These are phyloP conservation scores for Phylloporus sp. DNA, from an alignment of 768 basidiomycete genomes.

Conservation along the genomic window DNA sequence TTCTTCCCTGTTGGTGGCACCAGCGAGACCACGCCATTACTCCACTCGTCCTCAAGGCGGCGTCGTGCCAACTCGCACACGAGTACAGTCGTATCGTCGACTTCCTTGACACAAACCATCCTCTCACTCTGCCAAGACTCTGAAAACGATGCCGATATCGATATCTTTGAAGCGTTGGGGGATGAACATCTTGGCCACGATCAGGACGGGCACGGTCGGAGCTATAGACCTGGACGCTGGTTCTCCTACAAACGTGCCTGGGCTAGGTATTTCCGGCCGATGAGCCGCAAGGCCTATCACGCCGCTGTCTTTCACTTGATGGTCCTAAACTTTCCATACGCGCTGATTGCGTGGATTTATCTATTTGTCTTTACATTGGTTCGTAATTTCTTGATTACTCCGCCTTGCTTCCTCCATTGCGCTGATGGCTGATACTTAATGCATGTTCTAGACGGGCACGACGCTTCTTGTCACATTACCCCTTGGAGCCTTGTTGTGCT, in stretches of 20 bases:
- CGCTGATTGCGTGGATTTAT: constrained; percentile 73
- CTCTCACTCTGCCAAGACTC: constrained; percentile 64
- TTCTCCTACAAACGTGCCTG: constrained; percentile 31
- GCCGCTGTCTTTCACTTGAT: constrained; percentile 63
- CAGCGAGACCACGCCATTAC: constrained; percentile 49
- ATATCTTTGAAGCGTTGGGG: constrained; percentile 24
- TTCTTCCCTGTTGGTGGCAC: constrained; percentile 27
- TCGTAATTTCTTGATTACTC: constrained; percentile 25
- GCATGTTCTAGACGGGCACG: constrained; percentile 58
- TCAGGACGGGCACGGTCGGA: constrained; percentile 1
- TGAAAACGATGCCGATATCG: constrained; percentile 39
- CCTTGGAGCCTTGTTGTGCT: constrained; percentile 72
- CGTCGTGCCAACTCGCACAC: constrained; percentile 57
- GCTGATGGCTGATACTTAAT: constrained; percentile 14
- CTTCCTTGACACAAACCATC: constrained; percentile 64
- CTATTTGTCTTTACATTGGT: constrained; percentile 80
- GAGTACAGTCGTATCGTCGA: constrained; percentile 43
- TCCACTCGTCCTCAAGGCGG: constrained; percentile 34
- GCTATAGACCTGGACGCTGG: constrained; percentile 1
- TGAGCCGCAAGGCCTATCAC: constrained; percentile 56
- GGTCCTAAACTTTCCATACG: constrained; percentile 75
- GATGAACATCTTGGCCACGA: constrained; percentile 22
- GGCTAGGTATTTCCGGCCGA: constrained; percentile 62
- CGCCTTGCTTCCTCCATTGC: not conserved
- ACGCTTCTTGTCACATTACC: constrained; percentile 77